phyloP scores from a whole-genome alignment of 305 asterid genomes.

The Fraxinus ornus region DNA sequence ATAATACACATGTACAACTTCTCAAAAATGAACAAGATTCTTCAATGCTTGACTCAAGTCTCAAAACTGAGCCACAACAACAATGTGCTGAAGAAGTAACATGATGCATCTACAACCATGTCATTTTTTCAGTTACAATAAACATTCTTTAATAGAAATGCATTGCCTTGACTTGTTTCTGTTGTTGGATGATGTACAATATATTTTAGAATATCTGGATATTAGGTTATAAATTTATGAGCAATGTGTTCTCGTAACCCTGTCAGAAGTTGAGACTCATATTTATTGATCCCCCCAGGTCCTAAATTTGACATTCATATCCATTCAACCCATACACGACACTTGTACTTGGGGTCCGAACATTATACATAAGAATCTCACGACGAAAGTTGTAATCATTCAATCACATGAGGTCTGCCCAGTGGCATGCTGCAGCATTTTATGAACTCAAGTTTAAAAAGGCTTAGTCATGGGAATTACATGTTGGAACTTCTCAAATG shows the following conservation, averaged over 20 bases:
- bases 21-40: not conserved
- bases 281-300: not conserved
- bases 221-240: not conserved
- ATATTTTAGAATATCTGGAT: not conserved
- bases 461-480: not conserved
- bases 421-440: not conserved
- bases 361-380: not conserved
- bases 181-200: not conserved
- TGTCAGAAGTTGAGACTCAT: not conserved
- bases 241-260: not conserved
- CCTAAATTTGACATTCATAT: not conserved
- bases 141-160: not conserved
- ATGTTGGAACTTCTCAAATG: not conserved
- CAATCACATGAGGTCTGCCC: not conserved
- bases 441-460: not conserved
- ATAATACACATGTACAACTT: not conserved
- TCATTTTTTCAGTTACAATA: not conserved
- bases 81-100: not conserved
- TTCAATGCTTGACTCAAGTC: not conserved
- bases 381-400: not conserved
- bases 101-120: not conserved
- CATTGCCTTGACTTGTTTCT: not conserved
- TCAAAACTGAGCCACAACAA: not conserved
- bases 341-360: not conserved
- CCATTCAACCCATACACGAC: not conserved